These are phyloP conservation scores for Carex kokanica DNA, from an alignment of 176 grass and related monocot genomes.

Conservation along the genomic window DNA sequence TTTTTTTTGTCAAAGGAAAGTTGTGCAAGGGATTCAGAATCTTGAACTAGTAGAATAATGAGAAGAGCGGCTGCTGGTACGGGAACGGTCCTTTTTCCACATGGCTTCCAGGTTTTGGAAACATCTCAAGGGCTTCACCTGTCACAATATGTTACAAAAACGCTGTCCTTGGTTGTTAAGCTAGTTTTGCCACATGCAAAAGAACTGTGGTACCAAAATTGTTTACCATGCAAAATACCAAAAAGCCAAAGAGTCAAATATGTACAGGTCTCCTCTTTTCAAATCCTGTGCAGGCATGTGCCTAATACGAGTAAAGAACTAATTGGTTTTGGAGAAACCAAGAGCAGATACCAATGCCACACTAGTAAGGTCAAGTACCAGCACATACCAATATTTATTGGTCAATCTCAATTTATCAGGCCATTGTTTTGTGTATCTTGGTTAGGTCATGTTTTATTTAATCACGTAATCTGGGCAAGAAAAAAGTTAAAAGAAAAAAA, in stretches of 20 bases:
- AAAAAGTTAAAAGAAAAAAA: slow-evolving; percentile 14
- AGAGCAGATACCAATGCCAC: neutral
- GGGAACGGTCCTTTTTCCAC: slow-evolving; percentile 64
- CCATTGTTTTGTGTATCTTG: neutral
- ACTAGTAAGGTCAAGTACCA: slow-evolving; percentile 3
- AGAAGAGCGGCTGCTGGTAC: slow-evolving; percentile 46
- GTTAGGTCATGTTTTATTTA: neutral
- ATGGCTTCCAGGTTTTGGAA: slow-evolving; percentile 64
- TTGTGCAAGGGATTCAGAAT: neutral
- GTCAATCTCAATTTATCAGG: slow-evolving; percentile 7
- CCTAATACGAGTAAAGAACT: neutral
- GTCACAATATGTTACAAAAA: slow-evolving; percentile 23
- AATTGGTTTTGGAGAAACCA: neutral
- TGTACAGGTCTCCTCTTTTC: neutral
- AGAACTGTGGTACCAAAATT: neutral
- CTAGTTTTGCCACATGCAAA: neutral
- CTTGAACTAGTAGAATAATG: slow-evolving; percentile 35
- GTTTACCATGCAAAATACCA: neutral
- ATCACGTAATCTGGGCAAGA: neutral
- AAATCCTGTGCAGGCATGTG: neutral
- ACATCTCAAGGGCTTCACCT: slow-evolving; percentile 62
- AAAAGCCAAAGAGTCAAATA: neutral
- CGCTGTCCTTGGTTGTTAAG: slow-evolving; percentile 26
- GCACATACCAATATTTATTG: neutral
- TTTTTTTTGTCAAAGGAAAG: neutral